A percentile compares a stretch with the other conserved stretches of the same genome.
These are phyloP conservation scores for Dothidotthia symphoricarpi DNA, from an alignment of 2,329 filamentous ascomycete genomes.

Conservation along the genomic window DNA sequence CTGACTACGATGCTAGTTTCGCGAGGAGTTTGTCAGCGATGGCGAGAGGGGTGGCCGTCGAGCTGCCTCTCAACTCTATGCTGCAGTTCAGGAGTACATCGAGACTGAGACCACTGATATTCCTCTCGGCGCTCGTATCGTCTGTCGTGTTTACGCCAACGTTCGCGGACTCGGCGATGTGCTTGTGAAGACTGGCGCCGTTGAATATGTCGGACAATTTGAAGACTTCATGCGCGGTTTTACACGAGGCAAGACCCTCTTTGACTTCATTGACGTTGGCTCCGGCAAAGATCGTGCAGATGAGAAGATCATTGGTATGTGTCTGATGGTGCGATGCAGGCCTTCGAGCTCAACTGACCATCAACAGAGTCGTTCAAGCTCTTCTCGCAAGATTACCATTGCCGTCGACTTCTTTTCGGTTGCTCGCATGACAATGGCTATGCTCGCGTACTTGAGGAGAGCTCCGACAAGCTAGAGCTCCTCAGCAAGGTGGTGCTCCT, in stretches of 20 bases:
- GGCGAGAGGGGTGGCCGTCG: conserved; percentile 55
- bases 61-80: conserved; percentile 52
- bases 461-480: conserved; percentile 46
- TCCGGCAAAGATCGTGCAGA: conserved; percentile 48
- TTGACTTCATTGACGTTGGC: conserved; percentile 50
- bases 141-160: conserved; percentile 56
- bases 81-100: conserved; percentile 46
- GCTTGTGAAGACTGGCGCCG: conserved; percentile 48
- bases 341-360: conserved; percentile 6
- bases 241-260: conserved; percentile 49
- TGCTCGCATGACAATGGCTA: conserved; percentile 59
- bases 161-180: conserved; percentile 51
- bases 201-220: conserved; percentile 44
- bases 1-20: conserved; percentile 39
- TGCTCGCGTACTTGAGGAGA: conserved; percentile 52
- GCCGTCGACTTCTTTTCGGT: conserved; percentile 60
- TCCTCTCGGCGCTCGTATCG: conserved; percentile 47
- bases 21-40: conserved; percentile 50
- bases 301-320: conserved; percentile 51
- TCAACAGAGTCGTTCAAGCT: conserved; percentile 55
- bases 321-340: neutral
- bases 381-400: conserved; percentile 58
- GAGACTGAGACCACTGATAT: conserved; percentile 38
- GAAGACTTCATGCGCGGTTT: conserved; percentile 58
- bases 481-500: conserved; percentile 55